Conservation (phyloP, 805 yeast species). For the Saccharomycopsis fibuligera region DNA sequence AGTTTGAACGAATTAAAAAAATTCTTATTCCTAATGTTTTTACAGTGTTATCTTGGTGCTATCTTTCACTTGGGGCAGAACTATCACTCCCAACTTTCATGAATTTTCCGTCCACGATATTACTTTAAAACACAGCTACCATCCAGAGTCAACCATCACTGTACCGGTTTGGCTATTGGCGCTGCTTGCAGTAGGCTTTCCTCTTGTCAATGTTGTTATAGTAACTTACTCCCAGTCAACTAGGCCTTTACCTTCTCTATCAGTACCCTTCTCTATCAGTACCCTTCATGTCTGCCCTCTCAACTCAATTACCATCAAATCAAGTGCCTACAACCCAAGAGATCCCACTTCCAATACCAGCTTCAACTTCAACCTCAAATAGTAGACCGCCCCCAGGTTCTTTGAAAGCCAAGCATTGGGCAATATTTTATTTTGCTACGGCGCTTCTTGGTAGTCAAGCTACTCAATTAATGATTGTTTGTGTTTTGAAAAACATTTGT, state of each 20-base stretch:
- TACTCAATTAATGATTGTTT: conserved; percentile 10
- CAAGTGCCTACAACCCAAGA: too few species aligned
- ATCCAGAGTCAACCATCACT: background rate
- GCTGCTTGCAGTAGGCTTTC: background rate
- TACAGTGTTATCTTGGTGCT: conserved; percentile 2
- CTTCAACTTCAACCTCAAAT: background rate
- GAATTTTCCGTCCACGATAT: conserved; percentile 11
- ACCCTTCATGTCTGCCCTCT: too few species aligned
- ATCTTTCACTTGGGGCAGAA: conserved; percentile 3
- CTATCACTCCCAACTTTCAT: conserved; percentile 9
- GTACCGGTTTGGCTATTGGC: conserved; percentile 1
- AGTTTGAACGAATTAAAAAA: too few species aligned
- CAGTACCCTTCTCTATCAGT: too few species aligned
- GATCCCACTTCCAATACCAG: too few species aligned
- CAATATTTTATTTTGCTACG: background rate
- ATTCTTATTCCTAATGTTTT: too few species aligned
- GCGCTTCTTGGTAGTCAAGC: conserved; percentile 5
- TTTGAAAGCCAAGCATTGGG: background rate
- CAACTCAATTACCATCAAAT: too few species aligned
- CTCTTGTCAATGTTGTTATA: background rate
- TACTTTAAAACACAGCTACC: background rate
- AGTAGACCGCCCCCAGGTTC: background rate
- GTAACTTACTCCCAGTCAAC: too few species aligned
- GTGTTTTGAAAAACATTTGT: conserved; percentile 16
- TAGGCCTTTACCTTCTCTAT: too few species aligned